Conservation (phyloP, 2,329 filamentous ascomycete species). For the Akanthomyces lecanii region DNA sequence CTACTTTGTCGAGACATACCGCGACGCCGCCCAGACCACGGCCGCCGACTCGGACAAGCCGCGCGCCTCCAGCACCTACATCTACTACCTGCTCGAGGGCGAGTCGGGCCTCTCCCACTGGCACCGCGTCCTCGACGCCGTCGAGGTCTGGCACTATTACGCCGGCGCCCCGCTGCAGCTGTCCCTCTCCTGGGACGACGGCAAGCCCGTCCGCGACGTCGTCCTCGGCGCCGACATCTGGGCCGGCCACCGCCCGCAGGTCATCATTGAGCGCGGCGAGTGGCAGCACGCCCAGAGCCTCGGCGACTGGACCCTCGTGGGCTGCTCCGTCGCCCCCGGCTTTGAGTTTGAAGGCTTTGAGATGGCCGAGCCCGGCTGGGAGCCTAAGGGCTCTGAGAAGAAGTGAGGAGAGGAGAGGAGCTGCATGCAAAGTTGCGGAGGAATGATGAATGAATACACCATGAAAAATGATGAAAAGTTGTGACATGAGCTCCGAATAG, state of each 20-base stretch:
- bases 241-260: constrained; percentile 39
- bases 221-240: constrained; percentile 43
- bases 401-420: neutral
- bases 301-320: constrained; percentile 48
- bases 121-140: constrained; percentile 46
- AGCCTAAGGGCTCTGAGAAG: constrained; percentile 23
- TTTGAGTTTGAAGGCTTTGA: constrained; percentile 28
- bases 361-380: constrained; percentile 30
- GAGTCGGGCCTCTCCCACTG: constrained; percentile 40
- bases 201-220: constrained; percentile 30
- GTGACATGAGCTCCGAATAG: neutral
- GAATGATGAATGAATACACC: neutral
- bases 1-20: constrained; percentile 44
- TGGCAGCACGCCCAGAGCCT: constrained; percentile 45
- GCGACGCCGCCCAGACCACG: constrained; percentile 30
- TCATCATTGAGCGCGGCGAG: constrained; percentile 35
- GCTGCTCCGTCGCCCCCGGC: constrained; percentile 28
- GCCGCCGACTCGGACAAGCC: constrained; percentile 40
- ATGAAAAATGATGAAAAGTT: neutral
- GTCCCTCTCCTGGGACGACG: constrained; percentile 41
- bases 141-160: constrained; percentile 51
- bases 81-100: constrained; percentile 50
- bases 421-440: neutral
- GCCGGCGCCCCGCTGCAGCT: constrained; percentile 47
- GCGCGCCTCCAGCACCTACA: constrained; percentile 45